Base-by-base conservation (phyloP, 2,329 filamentous ascomycete species). In the Pseudogymnoascus destructans region DNA sequence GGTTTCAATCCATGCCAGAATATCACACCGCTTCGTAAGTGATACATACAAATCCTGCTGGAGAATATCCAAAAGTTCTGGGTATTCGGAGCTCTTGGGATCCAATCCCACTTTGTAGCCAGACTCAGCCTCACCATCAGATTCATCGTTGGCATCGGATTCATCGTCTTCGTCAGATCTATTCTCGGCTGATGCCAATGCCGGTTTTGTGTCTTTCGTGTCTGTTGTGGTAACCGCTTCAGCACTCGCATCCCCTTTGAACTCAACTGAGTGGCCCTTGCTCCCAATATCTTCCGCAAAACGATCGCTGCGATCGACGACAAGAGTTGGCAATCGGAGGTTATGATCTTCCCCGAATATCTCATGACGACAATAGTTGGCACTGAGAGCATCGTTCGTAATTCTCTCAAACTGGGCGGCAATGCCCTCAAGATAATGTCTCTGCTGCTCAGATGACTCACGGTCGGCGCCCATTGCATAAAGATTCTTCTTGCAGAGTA, bases 401-500 rank as follows among this genome's bases (percentile, higher is more conserved):
- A 58, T 21, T 6, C 10, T 30, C 19, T 59, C 55, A 10, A 59
- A 59, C 2, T 36, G 23, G 2, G 40, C 25, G 0, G 55, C 38
- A 9, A 59, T 59, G 1, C 46, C 25, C 17, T 36, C 25, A n/a
- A 83, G 67, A 9, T 75, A 74, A 2, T 69, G 63, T 0, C 71
- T 71, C 60, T 82, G 79, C 55, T 82, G 73, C 0, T 68, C 57
- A 0, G 69, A 13, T 0, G 73, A 78, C 3, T 63, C 66, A 0
- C 80, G 71, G 2, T 74, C 70, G 0, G 69, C 67, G 0, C 82
- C 81, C 0, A 85, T 70, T 2, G 68, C 8, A 27, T 1, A 10
- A 8, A 63, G 55, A 27, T 59, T 56, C 23, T 54, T 57, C 32
- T 59, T 57, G 23, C 33, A 57, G 5, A 58, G 30, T 32, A 15